These are phyloP conservation scores for Neonectria punicea DNA, from an alignment of 2,329 filamentous ascomycete species.

Conservation along the genomic window DNA sequence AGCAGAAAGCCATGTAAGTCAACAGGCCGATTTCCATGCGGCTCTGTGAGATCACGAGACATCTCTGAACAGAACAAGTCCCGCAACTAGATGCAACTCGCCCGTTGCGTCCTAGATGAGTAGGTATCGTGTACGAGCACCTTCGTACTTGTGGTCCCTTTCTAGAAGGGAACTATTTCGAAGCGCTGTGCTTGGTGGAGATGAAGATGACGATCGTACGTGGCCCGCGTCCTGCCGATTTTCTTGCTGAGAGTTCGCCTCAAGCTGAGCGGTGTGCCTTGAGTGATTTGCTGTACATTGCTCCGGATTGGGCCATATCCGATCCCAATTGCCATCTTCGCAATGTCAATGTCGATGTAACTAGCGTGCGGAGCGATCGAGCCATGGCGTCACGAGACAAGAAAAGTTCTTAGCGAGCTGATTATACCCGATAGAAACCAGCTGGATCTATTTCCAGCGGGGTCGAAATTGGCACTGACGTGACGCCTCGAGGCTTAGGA, in stretches of 20 bases:
- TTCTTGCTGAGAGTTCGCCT: slow-evolving; percentile 13
- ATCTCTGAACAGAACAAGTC: slow-evolving; percentile 7
- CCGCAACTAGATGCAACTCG: slow-evolving; percentile 21
- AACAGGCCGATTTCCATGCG: slow-evolving; percentile 10
- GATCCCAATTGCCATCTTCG: slow-evolving; percentile 7
- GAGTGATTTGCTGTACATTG: slow-evolving; percentile 27
- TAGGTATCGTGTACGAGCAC: slow-evolving; percentile 22
- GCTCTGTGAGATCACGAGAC: slow-evolving; percentile 23
- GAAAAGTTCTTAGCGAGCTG: background rate
- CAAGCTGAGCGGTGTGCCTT: slow-evolving; percentile 25
- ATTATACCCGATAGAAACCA: background rate
- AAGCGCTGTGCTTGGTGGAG: slow-evolving; percentile 27
- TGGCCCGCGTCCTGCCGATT: slow-evolving; percentile 5
- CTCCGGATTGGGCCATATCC: slow-evolving; percentile 13
- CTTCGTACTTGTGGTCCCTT: slow-evolving; percentile 22
- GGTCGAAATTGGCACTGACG: background rate
- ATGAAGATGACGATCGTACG: slow-evolving; percentile 28
- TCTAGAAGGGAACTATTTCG: slow-evolving; percentile 4
- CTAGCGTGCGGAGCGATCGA: background rate
- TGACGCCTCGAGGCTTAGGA: too few species aligned
- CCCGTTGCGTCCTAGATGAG: background rate
- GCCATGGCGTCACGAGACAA: slow-evolving; percentile 14
- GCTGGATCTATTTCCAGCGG: background rate
- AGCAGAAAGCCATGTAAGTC: slow-evolving; percentile 24
- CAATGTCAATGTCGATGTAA: background rate